These are phyloP conservation scores for Ustilago nuda DNA, from an alignment of 1,284 basidiomycete genomes.

Conservation along the genomic window DNA sequence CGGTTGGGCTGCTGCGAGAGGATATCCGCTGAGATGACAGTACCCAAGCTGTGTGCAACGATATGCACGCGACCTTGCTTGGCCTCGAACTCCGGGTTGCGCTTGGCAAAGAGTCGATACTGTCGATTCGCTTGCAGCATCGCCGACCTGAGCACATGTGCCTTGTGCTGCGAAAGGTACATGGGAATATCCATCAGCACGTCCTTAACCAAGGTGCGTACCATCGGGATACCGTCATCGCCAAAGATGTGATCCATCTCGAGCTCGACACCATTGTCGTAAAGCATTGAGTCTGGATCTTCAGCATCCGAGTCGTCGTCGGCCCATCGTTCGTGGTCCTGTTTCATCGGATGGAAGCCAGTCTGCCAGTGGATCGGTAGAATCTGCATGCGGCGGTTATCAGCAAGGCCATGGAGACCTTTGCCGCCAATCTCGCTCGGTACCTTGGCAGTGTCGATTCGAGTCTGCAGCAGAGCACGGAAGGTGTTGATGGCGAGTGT, in stretches of 20 bases:
- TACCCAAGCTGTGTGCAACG: slow-evolving; percentile 72
- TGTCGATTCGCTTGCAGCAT: slow-evolving; percentile 65
- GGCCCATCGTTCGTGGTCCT: slow-evolving; percentile 71
- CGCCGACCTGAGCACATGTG: slow-evolving; percentile 73
- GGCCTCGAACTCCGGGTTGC: slow-evolving; percentile 71
- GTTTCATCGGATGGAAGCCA: slow-evolving; percentile 69
- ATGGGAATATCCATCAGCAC: slow-evolving; percentile 73
- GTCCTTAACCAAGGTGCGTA: slow-evolving; percentile 59
- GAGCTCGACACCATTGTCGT: slow-evolving; percentile 70
- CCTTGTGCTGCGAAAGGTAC: slow-evolving; percentile 71
- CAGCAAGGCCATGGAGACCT: slow-evolving; percentile 47
- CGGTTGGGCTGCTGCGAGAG: slow-evolving; percentile 73
- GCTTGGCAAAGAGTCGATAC: slow-evolving; percentile 73
- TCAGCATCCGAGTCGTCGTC: slow-evolving; percentile 50
- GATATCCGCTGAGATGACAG: slow-evolving; percentile 73
- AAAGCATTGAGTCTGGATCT: slow-evolving; percentile 45
- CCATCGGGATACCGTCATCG: slow-evolving; percentile 55
- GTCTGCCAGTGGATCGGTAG: slow-evolving; percentile 74
- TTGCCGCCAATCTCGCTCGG: slow-evolving; percentile 54
- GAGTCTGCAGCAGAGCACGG: slow-evolving; percentile 49
- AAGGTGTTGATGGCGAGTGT: slow-evolving; percentile 56
- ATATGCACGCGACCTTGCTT: slow-evolving; percentile 71
- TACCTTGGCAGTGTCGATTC: slow-evolving; percentile 48
- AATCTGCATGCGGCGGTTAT: slow-evolving; percentile 71
- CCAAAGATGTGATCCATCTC: slow-evolving; percentile 54